Percentiles rank a stretch among this genome's conserved stretches.
phyloP scores from a whole-genome alignment of 805 yeast genomes.

The Candida vartiovaarae region DNA sequence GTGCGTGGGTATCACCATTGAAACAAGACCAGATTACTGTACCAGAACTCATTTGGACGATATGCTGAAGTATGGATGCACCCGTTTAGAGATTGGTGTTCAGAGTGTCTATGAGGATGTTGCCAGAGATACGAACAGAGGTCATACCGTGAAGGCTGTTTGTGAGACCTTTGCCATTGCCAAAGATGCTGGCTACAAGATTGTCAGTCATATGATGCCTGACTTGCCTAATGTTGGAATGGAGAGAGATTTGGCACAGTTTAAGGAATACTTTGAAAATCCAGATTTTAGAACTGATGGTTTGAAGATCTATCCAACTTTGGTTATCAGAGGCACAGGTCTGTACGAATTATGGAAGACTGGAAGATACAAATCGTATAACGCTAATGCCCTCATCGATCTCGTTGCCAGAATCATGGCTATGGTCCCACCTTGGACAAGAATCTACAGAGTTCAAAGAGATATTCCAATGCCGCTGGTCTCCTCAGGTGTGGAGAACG shows the following conservation, averaged over 20 bases:
- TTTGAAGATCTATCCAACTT: constrained; percentile 87
- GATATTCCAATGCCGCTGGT: constrained; percentile 99
- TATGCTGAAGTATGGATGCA: constrained; percentile 94
- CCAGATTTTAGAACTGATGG: constrained; percentile 98
- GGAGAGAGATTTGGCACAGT: constrained; percentile 96
- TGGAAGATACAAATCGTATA: constrained; percentile 89
- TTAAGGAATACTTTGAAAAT: constrained; percentile 92
- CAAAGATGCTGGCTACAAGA: constrained; percentile 98
- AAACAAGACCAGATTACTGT: constrained; percentile 97
- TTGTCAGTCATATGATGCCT: constrained; percentile 99
- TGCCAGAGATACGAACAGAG: constrained; percentile 96
- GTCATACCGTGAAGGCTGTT: constrained; percentile 94
- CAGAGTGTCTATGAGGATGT: constrained; percentile 97
- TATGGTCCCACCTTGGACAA: constrained; percentile 97
- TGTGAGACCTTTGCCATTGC: constrained; percentile 93
- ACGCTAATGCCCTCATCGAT: constrained; percentile 90
- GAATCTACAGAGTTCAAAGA: constrained; percentile 96
- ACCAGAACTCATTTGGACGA: constrained; percentile 92
- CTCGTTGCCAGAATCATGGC: constrained; percentile 94
- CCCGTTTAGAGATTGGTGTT: constrained; percentile 94
- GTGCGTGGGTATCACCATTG: constrained; percentile 98
- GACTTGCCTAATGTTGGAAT: constrained; percentile 97
- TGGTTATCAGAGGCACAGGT: constrained; percentile 97
- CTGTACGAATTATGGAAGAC: constrained; percentile 95
- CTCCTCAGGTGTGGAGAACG: constrained; percentile 96